These are phyloP conservation scores for Hypomontagnella submonticulosa DNA, from an alignment of 495 filamentous ascomycete species.

Conservation along the genomic window DNA sequence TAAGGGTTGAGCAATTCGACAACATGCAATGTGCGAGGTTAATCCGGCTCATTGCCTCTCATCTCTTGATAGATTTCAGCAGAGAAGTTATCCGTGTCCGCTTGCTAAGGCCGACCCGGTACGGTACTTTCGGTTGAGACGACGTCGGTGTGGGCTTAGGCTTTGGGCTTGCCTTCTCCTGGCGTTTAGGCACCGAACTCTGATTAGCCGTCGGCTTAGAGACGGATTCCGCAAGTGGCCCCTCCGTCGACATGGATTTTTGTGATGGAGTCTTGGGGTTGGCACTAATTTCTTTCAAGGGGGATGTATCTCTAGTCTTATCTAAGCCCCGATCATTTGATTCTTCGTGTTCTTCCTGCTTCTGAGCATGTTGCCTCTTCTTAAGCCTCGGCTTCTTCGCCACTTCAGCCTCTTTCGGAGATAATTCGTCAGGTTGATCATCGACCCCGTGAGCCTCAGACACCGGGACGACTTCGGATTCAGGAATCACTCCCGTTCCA, in stretches of 20 bases:
- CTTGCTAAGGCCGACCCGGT: constrained; percentile 75
- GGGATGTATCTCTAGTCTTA: constrained; percentile 12
- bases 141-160: constrained; percentile 22
- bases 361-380: constrained; percentile 15
- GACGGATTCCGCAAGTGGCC: constrained; percentile 4
- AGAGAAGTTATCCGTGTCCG: constrained; percentile 72
- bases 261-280: constrained; percentile 33
- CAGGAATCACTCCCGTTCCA: constrained; percentile 12
- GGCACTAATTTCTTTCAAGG: constrained; percentile 36
- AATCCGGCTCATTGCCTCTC: constrained; percentile 26
- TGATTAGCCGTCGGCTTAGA: constrained; percentile 20
- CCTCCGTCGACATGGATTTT: constrained; percentile 10
- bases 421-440: neutral
- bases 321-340: neutral
- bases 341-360: constrained; percentile 4
- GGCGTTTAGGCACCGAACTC: constrained; percentile 8
- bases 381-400: constrained; percentile 16
- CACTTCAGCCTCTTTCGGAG: neutral
- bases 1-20: neutral
- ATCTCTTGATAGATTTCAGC: constrained; percentile 71
- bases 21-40: neutral
- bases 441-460: neutral
- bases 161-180: constrained; percentile 23
- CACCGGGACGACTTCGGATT: neutral
- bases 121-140: constrained; percentile 60